Base-by-base conservation (phyloP, 208 protist species). In the Acanthamoeba sp. region DNA sequence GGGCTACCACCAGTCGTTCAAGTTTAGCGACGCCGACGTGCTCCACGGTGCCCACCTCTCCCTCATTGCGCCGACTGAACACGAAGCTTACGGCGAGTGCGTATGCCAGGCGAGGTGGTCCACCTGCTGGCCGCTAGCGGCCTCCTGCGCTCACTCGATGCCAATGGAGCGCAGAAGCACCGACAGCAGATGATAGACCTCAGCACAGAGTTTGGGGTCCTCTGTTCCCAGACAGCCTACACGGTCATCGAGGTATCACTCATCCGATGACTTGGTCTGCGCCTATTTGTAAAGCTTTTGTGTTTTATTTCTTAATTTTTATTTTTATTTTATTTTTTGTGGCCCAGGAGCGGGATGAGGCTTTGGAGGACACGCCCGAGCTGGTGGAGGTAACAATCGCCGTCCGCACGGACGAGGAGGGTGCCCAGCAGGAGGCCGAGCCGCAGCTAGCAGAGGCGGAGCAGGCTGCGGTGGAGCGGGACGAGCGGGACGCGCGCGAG, bases 231-330 rank as follows among this genome's bases (percentile, higher is more conserved):
- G 38, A 80, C 71, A 2, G 71, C 71, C 32, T 80, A 80, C 36
- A 80, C 71, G 1, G 71, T 80, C 18, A 36, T 80, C 32, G 71
- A 80, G 71, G 71, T 80, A n/a, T n/a, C n/a, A n/a, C n/a, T n/a
- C n/a, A n/a, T n/a, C n/a, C n/a, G n/a, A n/a, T n/a, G n/a, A n/a
- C n/a, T n/a, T n/a, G n/a, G n/a, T n/a, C n/a, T n/a, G n/a, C n/a
- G n/a, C n/a, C n/a, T n/a, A n/a, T n/a, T n/a, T n/a, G n/a, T n/a
- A n/a, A n/a, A n/a, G n/a, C n/a, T n/a, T n/a, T n/a, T n/a, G n/a
- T n/a, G n/a, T n/a, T n/a, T n/a, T n/a, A 48, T 48, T 48, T 14
- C 10, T 48, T 48, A 50, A 20, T 9, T 7, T 9, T 50, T 50
- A 50, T 50, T 1, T 20, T 50, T 50, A 50, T 50, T 20, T 50